These are phyloP conservation scores for Davidsoniella virescens DNA, from an alignment of 2,329 filamentous ascomycete genomes.

Conservation along the genomic window DNA sequence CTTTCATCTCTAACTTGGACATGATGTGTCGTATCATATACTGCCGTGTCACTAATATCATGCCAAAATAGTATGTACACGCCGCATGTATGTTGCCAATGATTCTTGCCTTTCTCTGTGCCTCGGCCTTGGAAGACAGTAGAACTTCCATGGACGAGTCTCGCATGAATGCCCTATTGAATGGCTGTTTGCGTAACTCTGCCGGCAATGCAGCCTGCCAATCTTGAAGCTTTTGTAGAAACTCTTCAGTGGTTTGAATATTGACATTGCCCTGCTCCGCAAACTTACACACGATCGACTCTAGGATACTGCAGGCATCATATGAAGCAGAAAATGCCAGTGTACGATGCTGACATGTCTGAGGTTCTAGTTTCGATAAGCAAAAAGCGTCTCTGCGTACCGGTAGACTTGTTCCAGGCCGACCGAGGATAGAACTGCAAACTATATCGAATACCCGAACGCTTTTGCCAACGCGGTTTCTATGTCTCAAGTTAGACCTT, in stretches of 20 bases:
- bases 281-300: conserved; percentile 9
- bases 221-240: conserved; percentile 6
- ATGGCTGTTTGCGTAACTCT: conserved; percentile 1
- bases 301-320: conserved; percentile 9
- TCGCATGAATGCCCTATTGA: neutral
- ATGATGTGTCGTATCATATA: conserved; percentile 14
- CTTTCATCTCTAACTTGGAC: conserved; percentile 12
- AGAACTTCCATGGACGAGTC: neutral
- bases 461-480: conserved; percentile 15
- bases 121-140: neutral
- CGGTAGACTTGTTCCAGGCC: conserved; percentile 7
- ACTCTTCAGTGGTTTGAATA: conserved; percentile 2
- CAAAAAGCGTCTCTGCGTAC: neutral
- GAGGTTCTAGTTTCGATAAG: neutral
- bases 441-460: conserved; percentile 14
- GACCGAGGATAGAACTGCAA: conserved; percentile 14
- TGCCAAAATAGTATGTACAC: conserved; percentile 14
- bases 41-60: conserved; percentile 14
- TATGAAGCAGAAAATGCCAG: conserved; percentile 10
- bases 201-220: conserved; percentile 6
- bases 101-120: conserved; percentile 6
- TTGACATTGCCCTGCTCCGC: conserved; percentile 3
- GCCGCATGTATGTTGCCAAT: conserved; percentile 13
- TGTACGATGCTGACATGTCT: neutral
- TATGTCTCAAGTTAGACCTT: conserved; percentile 12